Conservation (phyloP, 805 yeast genomes). For the Metschnikowia shivogae region DNA sequence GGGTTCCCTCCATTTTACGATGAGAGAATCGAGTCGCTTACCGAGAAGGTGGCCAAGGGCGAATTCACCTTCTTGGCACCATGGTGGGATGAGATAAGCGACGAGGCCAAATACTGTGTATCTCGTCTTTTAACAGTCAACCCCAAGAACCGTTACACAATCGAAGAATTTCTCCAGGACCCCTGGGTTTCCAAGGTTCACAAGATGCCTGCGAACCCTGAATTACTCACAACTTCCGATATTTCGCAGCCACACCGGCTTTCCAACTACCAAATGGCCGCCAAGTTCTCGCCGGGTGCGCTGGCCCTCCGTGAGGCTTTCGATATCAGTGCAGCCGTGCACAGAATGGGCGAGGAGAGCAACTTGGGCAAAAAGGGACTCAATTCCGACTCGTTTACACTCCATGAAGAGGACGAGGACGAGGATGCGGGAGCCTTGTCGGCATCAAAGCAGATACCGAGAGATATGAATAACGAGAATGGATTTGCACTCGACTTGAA, state of each 20-base stretch:
- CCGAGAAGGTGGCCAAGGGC: slow-evolving; percentile 67
- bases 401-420: slow-evolving; percentile 37
- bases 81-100: slow-evolving; percentile 84
- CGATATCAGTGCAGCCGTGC: slow-evolving; percentile 82
- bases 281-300: slow-evolving; percentile 64
- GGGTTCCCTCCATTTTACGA: slow-evolving; percentile 79
- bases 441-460: slow-evolving; percentile 7
- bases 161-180: slow-evolving; percentile 62
- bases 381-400: slow-evolving; percentile 20
- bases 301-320: slow-evolving; percentile 82
- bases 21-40: slow-evolving; percentile 57
- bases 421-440: slow-evolving; percentile 19
- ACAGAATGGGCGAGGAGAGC: slow-evolving; percentile 69
- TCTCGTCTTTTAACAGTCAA: slow-evolving; percentile 63
- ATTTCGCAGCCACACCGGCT: slow-evolving; percentile 1
- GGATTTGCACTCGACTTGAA: slow-evolving; percentile 45
- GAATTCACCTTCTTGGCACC: slow-evolving; percentile 72
- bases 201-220: slow-evolving; percentile 7
- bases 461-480: slow-evolving; percentile 13
- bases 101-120: slow-evolving; percentile 67
- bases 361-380: slow-evolving; percentile 26
- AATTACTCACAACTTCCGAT: neutral
- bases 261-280: slow-evolving; percentile 20
- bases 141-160: slow-evolving; percentile 62
- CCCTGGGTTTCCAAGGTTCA: slow-evolving; percentile 51